Percentiles rank a stretch among this genome's conserved stretches.
Conservation (phyloP, 140 eudicot species). For the Cichorium intybus region DNA sequence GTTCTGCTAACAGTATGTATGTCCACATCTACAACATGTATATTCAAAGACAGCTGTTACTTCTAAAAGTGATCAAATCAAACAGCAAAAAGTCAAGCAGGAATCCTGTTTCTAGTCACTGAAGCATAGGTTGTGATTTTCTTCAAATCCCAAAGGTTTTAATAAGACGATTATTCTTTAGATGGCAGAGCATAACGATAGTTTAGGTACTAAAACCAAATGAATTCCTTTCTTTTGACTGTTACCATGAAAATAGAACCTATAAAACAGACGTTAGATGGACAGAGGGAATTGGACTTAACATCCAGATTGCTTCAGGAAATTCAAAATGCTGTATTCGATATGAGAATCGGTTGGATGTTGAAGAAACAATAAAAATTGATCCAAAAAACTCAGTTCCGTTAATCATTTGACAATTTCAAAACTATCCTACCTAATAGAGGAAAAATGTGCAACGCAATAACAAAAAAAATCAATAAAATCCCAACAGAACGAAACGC, state of each 20-base stretch:
- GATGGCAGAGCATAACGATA: background rate
- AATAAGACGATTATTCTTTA: too few relatives aligned
- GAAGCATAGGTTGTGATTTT: too few relatives aligned
- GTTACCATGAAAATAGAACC: background rate
- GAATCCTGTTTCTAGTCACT: background rate
- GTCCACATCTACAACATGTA: background rate
- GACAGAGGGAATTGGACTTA: background rate
- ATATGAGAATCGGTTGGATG: background rate
- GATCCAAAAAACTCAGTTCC: background rate
- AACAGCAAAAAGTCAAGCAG: background rate
- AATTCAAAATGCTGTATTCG: background rate
- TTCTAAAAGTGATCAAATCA: background rate
- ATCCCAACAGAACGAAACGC: constrained; percentile 7
- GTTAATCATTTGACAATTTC: background rate
- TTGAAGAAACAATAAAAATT: background rate
- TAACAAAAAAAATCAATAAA: background rate
- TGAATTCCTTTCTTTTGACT: background rate
- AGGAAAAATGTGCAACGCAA: background rate
- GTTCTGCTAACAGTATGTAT: background rate
- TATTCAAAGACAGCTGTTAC: background rate
- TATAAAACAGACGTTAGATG: background rate
- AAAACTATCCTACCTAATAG: background rate
- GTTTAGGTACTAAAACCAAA: background rate
- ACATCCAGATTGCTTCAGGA: too few relatives aligned
- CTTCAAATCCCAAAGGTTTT: too few relatives aligned